Evolutionary conservation across 1,284 basidiomycete species (phyloP).

Genomic region (Peniophora sp.): DNA sequence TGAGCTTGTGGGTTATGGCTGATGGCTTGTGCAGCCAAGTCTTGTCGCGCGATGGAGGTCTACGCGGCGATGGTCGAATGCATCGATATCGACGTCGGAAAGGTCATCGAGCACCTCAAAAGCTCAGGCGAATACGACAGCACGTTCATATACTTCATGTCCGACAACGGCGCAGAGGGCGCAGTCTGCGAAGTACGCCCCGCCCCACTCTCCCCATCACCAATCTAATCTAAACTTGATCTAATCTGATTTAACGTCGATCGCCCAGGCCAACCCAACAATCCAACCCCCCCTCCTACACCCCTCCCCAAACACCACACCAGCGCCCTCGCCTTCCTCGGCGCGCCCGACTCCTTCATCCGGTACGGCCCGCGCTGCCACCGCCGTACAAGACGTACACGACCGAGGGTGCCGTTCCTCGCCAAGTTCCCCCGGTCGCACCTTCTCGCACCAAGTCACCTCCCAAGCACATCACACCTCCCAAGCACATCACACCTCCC

Average conservation of each 20-base stretch:
- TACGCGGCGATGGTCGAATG: slow-evolving; percentile 1
- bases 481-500: too few relatives aligned
- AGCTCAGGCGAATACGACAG: slow-evolving; percentile 3
- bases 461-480: too few relatives aligned
- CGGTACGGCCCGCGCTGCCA: slow-evolving; percentile 16
- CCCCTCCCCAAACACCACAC: slow-evolving; percentile 12
- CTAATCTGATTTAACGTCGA: too few relatives aligned
- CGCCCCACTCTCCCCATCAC: too few relatives aligned
- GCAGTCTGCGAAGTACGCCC: slow-evolving; percentile 1
- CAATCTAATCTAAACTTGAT: too few relatives aligned
- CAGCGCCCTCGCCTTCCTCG: slow-evolving; percentile 15
- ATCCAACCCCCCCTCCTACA: slow-evolving; percentile 9
- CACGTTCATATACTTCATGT: slow-evolving; percentile 14
- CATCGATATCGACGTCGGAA: slow-evolving; percentile 13
- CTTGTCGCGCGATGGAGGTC: slow-evolving; percentile 3
- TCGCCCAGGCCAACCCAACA: slow-evolving; percentile 10
- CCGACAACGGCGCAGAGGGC: slow-evolving; percentile 15
- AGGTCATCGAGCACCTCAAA: slow-evolving; percentile 12
- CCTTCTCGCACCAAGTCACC: too few relatives aligned
- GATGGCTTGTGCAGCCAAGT: background rate
- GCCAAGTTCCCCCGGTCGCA: slow-evolving; percentile 12
- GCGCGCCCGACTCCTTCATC: slow-evolving; percentile 13
- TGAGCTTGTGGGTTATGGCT: too few relatives aligned
- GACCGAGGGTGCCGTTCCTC: slow-evolving; percentile 15
- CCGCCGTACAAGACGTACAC: slow-evolving; percentile 15